phyloP scores from a whole-genome alignment of 345 rosid genomes.

The Syzygium jambos region DNA sequence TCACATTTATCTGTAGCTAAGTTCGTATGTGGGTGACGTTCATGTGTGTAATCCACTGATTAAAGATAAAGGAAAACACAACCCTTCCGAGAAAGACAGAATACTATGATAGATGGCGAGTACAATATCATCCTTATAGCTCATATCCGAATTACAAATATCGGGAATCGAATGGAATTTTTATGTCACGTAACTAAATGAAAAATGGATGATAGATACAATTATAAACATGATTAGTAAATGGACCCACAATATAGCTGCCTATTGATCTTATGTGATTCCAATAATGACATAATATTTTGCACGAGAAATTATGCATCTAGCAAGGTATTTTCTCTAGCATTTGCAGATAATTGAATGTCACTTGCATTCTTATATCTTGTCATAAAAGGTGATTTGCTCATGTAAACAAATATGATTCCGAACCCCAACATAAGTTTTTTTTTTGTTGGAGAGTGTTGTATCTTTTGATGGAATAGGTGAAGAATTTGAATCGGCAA shows the following conservation, averaged over 20 bases:
- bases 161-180: neutral
- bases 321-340: neutral
- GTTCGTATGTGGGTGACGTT: neutral
- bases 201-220: neutral
- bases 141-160: neutral
- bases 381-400: neutral
- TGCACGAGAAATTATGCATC: neutral
- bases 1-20: neutral
- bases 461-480: neutral
- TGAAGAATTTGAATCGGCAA: neutral
- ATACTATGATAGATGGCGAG: neutral
- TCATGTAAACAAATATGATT: neutral
- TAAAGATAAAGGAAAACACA: neutral
- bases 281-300: neutral
- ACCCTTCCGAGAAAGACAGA: neutral
- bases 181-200: neutral
- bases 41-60: neutral
- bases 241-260: neutral
- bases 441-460: neutral
- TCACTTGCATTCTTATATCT: neutral
- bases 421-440: neutral
- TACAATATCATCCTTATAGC: neutral
- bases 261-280: neutral
- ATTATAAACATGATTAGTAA: neutral
- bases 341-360: neutral